A percentile compares a stretch with the other conserved stretches of the same genome.
Evolutionary conservation across 805 yeast species (phyloP).

Genomic region (Candida orba): DNA sequence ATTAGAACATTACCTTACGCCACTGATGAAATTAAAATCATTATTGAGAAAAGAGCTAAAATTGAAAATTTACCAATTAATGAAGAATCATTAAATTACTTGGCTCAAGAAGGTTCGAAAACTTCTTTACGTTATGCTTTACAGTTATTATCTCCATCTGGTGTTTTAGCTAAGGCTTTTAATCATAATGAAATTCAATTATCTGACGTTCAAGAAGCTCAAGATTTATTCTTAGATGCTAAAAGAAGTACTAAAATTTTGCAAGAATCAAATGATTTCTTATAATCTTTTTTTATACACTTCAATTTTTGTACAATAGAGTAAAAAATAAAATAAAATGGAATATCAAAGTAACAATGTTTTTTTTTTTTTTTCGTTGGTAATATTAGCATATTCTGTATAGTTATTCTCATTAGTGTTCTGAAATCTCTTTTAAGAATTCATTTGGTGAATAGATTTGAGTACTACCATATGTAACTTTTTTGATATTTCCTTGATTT

Average conservation of each 20-base stretch:
- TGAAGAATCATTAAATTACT: constrained; percentile 61
- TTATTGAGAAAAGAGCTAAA: constrained; percentile 73
- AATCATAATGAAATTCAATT: constrained; percentile 63
- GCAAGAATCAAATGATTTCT: constrained; percentile 27
- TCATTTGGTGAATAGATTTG: constrained; percentile 62
- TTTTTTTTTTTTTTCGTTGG: not conserved
- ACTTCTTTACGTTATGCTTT: constrained; percentile 88
- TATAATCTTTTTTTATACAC: constrained; percentile 15
- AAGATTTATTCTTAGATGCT: constrained; percentile 77
- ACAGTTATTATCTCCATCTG: constrained; percentile 87
- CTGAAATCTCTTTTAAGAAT: constrained; percentile 55
- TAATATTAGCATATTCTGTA: not conserved
- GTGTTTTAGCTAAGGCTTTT: constrained; percentile 66
- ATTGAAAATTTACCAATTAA: constrained; percentile 66
- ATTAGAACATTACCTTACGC: constrained; percentile 88
- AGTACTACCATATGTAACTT: constrained; percentile 83
- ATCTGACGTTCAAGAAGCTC: constrained; percentile 78
- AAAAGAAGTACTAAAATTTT: constrained; percentile 70
- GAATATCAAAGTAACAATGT: not conserved
- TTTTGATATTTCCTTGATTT: constrained; percentile 36
- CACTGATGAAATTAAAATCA: constrained; percentile 72
- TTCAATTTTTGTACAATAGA: constrained; percentile 3
- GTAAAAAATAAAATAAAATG: not conserved
- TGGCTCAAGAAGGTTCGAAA: constrained; percentile 66
- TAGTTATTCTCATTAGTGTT: not conserved